A percentile compares a stretch with the other conserved stretches of the same genome.
These are phyloP conservation scores for Clitopilus passeckerianus DNA, from an alignment of 768 basidiomycete species.

Conservation along the genomic window DNA sequence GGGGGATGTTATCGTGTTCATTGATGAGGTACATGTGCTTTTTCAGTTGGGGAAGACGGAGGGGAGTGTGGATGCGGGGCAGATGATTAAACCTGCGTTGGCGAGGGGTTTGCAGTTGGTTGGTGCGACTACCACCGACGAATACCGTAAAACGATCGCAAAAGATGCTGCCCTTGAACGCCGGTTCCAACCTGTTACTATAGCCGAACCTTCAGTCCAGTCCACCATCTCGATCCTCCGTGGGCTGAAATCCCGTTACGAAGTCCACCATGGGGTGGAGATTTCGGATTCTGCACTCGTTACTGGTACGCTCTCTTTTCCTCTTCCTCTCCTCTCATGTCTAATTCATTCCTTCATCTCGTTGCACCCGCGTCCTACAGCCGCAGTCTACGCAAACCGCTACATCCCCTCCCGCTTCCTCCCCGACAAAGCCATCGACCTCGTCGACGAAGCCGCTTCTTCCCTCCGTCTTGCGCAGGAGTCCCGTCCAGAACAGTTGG, in stretches of 20 bases:
- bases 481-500: conserved; percentile 81
- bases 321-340: too few relatives aligned
- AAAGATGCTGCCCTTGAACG: conserved; percentile 91
- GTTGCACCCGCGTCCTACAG: conserved; percentile 40
- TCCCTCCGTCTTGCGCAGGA: conserved; percentile 85
- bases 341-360: too few relatives aligned
- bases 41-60: conserved; percentile 90
- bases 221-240: conserved; percentile 84
- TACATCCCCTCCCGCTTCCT: conserved; percentile 87
- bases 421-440: conserved; percentile 89
- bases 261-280: conserved; percentile 91
- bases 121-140: conserved; percentile 88
- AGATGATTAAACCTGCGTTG: conserved; percentile 91
- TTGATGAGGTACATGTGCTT: conserved; percentile 86
- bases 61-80: conserved; percentile 87
- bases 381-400: conserved; percentile 78
- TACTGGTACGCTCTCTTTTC: too few relatives aligned
- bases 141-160: conserved; percentile 87
- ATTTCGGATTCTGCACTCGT: conserved; percentile 87
- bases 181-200: conserved; percentile 85
- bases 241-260: conserved; percentile 79
- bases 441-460: conserved; percentile 91
- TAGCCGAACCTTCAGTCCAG: conserved; percentile 85
- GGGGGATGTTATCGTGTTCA: conserved; percentile 86
- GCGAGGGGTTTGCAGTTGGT: conserved; percentile 86